Percentiles rank a stretch among this genome's conserved stretches.
These are phyloP conservation scores for Simplicillium aogashimaense DNA, from an alignment of 2,329 filamentous ascomycete genomes.

Conservation along the genomic window DNA sequence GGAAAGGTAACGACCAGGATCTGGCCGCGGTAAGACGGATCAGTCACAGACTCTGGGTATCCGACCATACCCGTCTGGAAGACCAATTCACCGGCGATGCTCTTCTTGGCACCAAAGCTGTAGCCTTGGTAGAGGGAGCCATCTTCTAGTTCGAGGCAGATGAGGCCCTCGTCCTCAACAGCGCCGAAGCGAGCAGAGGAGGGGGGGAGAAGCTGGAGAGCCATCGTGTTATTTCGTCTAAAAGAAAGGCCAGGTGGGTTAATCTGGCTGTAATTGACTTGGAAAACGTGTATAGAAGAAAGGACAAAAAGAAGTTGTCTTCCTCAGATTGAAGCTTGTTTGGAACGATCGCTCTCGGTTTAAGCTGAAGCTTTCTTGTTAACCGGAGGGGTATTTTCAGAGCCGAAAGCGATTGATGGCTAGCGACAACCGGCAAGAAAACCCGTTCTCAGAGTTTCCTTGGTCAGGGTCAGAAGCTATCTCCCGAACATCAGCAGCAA, in stretches of 20 bases:
- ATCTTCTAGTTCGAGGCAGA: constrained; percentile 89
- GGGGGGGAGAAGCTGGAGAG: constrained; percentile 33
- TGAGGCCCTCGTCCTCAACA: constrained; percentile 47
- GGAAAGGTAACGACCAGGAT: constrained; percentile 96
- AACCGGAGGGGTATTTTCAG: constrained; percentile 3
- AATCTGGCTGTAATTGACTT: background rate
- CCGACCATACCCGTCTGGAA: constrained; percentile 99
- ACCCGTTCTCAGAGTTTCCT: constrained; percentile 27
- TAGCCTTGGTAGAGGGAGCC: constrained; percentile 85
- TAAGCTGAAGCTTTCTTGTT: background rate
- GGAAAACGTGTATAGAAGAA: background rate
- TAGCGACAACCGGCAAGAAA: constrained; percentile 24
- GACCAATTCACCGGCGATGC: constrained; percentile 90
- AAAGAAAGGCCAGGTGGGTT: constrained; percentile 1
- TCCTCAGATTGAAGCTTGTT: constrained; percentile 2
- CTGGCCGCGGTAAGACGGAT: constrained; percentile 82
- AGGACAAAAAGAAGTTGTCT: background rate
- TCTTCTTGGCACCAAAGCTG: constrained; percentile 94
- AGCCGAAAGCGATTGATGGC: constrained; percentile 14
- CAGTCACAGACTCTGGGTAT: constrained; percentile 88
- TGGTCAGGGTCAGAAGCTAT: constrained; percentile 25
- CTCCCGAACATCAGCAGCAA: constrained; percentile 26
- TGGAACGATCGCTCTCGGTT: background rate
- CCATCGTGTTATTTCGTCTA: constrained; percentile 16
- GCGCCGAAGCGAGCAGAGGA: constrained; percentile 50